phyloP scores from a whole-genome alignment of 495 filamentous ascomycete genomes.

The Penicillium coffeae region DNA sequence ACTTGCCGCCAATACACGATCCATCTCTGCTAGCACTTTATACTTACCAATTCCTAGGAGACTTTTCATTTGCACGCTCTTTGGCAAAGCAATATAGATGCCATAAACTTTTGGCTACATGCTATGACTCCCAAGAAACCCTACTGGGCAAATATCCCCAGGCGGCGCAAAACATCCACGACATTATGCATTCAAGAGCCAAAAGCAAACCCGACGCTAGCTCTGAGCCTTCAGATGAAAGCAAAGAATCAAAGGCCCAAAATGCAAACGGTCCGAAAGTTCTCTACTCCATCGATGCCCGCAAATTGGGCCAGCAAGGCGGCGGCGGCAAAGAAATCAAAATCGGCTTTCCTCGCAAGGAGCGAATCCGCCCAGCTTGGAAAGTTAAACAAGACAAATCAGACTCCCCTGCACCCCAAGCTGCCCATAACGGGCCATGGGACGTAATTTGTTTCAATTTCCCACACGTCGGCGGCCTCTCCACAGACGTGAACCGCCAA shows the following conservation, averaged over 20 bases:
- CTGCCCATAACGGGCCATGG: slow-evolving; percentile 45
- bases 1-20: too few species aligned
- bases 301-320: slow-evolving; percentile 54
- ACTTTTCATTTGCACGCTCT: slow-evolving; percentile 84
- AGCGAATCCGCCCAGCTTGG: slow-evolving; percentile 34
- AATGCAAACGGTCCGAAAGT: slow-evolving; percentile 35
- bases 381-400: slow-evolving; percentile 12
- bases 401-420: not conserved
- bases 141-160: slow-evolving; percentile 75
- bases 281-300: slow-evolving; percentile 71
- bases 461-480: slow-evolving; percentile 88
- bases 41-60: slow-evolving; percentile 42
- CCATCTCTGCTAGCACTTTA: too few species aligned
- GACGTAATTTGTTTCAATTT: slow-evolving; percentile 91
- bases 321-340: slow-evolving; percentile 40
- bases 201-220: slow-evolving; percentile 8
- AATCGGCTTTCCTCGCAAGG: slow-evolving; percentile 25
- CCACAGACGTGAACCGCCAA: slow-evolving; percentile 90
- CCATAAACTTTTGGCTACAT: slow-evolving; percentile 59
- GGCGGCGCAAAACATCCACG: slow-evolving; percentile 54
- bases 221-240: slow-evolving; percentile 1
- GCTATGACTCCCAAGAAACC: slow-evolving; percentile 52
- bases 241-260: slow-evolving; percentile 13
- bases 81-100: slow-evolving; percentile 69
- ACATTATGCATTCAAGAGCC: slow-evolving; percentile 33